Base-by-base conservation (phyloP, 495 filamentous ascomycete species). In the Paragyromitra xinjiangensis region DNA sequence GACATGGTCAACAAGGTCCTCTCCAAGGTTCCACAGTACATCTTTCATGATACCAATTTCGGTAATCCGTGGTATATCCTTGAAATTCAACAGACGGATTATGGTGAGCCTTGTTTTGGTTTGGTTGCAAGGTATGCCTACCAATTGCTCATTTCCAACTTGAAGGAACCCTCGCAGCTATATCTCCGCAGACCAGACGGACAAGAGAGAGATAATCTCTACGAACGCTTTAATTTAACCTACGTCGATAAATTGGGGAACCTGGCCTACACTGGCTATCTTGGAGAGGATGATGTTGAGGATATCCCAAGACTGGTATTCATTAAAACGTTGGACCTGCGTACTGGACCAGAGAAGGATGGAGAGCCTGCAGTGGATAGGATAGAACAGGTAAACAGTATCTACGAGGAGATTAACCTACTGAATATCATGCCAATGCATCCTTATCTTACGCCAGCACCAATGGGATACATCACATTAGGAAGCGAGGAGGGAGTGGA, bases 401-500 rank as follows among this genome's bases (percentile, higher is more conserved):
- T 78, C 9, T 78, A 78, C 14, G 16, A 69, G 11, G 76, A 78
- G 56, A 78, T 78, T 26, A 78, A 64, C 37, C 34, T 78, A 24
- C 16, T 78, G 19, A 42, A 56, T 39, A 70, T 19, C 8, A 68
- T 78, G 11, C 76, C 76, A 11, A 34, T 69, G 40, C 76, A 78
- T 56, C 76, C 76, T 64, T 26, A 71, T 64, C 56, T 77, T 34
- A 64, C n/a, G 39, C 59, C 62, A 6, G 11, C 59, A 22, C 76
- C 76, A 71, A 78, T 64, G 40, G 73, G 73, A 58, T 78, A 78
- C 29, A 19, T 78, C n/a, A 70, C 76, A 24, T 65, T 78, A 22
- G 76, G 76, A 29, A 48, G 58, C 12, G 45, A 64, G 37, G 66
- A 70, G 39, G 73, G 40, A 1, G 45, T 19, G 11, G 34, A 37